Evolutionary conservation across 2,329 filamentous ascomycete species (phyloP), one percentile per base, ranked within the genome.

Genomic region (Curvularia lunata): DNA sequence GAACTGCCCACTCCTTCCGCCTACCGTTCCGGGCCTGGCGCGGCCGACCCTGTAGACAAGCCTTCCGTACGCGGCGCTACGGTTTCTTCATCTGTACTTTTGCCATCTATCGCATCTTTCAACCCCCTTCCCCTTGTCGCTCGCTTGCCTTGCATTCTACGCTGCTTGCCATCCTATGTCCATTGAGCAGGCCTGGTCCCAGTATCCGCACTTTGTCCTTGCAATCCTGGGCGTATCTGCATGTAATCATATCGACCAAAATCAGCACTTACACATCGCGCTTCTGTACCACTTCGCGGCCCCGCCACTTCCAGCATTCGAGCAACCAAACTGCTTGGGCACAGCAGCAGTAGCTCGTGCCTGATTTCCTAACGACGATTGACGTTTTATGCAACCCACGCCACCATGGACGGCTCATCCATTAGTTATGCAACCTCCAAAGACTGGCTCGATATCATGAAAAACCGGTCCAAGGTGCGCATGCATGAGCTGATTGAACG

Each of bases 401-500:
- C 56, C 52, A 16, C 30, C 55, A 70, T 71, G 68, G 66, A 72
- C 51, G 56, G 67, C 54, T 59, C 64, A 16, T 63, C 63, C 25
- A 71, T 75, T 41, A 58, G 59, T 8, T 74, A 74, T 53, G 72
- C 72, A 41, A 67, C 63, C 49, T 65, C 67, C 42, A 73, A 74
- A 56, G 72, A 75, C 63, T 75, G 73, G 73, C 59, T 75, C 48
- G 73, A 75, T 56, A 73, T 75, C 21, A 74, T 74, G 72, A 73
- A 73, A 48, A 75, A 75, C 53, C 60, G 72, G 12, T 73, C 70
- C 30, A 73, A 72, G 53, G 62, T 74, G 28, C 69, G 72, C 48
- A 75, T 75, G 73, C 73, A 75, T 53, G 72, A 75, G 52, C 56
- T 75, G n/a, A 75, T 75, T 21, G 72, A 75, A 43, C 64, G 71